Conservation (phyloP, 768 basidiomycete species). For the Russula earlei region DNA sequence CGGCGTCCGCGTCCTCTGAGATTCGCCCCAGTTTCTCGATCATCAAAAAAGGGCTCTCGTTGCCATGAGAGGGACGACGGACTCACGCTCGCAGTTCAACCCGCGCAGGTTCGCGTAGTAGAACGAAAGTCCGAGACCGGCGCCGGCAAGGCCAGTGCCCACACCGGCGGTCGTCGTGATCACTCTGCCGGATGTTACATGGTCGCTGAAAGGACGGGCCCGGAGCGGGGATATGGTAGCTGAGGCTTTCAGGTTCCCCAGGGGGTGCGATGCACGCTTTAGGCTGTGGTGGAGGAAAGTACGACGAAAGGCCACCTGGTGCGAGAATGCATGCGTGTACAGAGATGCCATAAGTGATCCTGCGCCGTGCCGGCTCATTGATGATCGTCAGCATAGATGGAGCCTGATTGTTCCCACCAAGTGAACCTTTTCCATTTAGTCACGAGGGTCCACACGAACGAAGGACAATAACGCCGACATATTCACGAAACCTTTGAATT, state of each 20-base stretch:
- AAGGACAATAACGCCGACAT: no score
- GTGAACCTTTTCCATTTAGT: no score
- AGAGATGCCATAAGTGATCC: conserved; percentile 13
- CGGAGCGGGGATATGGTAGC: not conserved
- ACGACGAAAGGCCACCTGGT: not conserved
- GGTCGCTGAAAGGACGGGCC: not conserved
- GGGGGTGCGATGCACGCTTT: not conserved
- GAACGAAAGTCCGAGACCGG: conserved; percentile 5
- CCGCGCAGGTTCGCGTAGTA: conserved; percentile 1
- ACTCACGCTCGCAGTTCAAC: conserved; percentile 14
- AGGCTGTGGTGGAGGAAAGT: not conserved
- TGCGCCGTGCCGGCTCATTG: no score
- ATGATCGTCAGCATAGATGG: no score
- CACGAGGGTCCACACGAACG: no score
- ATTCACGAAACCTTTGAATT: no score
- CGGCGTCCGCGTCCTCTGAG: no score
- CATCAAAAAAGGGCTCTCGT: no score
- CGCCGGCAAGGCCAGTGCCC: conserved; percentile 3
- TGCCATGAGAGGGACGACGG: not conserved
- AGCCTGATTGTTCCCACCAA: no score
- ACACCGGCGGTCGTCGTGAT: no score
- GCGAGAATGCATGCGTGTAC: conserved; percentile 1
- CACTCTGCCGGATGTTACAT: not conserved
- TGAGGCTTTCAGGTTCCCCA: not conserved
- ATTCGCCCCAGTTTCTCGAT: no score